These are phyloP conservation scores for Colletotrichum limetticola DNA, from an alignment of 2,329 filamentous ascomycete species.

Conservation along the genomic window DNA sequence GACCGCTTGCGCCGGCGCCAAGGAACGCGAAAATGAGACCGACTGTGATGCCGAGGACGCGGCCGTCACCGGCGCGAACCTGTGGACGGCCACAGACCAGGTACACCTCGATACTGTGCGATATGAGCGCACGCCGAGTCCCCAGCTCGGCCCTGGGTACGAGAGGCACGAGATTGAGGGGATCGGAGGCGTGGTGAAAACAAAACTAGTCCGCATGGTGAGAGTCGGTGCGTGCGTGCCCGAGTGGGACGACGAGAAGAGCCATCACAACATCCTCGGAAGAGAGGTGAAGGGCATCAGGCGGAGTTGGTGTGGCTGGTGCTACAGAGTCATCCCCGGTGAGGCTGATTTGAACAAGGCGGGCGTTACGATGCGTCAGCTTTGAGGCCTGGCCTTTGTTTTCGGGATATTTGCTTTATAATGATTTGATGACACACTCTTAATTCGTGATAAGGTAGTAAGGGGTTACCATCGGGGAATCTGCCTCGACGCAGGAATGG, in stretches of 20 bases:
- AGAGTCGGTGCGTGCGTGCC: conserved; percentile 85
- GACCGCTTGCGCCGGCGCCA: conserved; percentile 77
- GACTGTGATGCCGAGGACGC: conserved; percentile 86
- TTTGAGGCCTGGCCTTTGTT: not conserved
- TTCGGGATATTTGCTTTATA: not conserved
- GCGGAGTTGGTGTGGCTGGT: conserved; percentile 95
- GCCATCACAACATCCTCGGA: conserved; percentile 71
- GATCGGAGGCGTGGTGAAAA: conserved; percentile 88
- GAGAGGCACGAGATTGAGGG: conserved; percentile 90
- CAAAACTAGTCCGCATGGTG: conserved; percentile 85
- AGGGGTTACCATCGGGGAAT: not conserved
- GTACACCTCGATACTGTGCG: conserved; percentile 39
- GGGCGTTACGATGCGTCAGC: conserved; percentile 12
- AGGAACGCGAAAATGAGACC: conserved; percentile 83
- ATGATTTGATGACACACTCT: not conserved
- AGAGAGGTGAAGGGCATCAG: conserved; percentile 75
- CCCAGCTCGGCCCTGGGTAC: conserved; percentile 76
- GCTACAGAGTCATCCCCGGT: conserved; percentile 77
- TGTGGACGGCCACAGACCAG: conserved; percentile 39
- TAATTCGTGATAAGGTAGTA: not conserved
- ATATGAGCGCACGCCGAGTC: conserved; percentile 55
- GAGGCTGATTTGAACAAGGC: conserved; percentile 39
- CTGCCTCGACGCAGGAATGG: not conserved
- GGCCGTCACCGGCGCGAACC: conserved; percentile 49
- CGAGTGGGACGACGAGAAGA: conserved; percentile 84